phyloP scores from a whole-genome alignment of 352 stramenopile species.

The Thalassiosira exigua region DNA sequence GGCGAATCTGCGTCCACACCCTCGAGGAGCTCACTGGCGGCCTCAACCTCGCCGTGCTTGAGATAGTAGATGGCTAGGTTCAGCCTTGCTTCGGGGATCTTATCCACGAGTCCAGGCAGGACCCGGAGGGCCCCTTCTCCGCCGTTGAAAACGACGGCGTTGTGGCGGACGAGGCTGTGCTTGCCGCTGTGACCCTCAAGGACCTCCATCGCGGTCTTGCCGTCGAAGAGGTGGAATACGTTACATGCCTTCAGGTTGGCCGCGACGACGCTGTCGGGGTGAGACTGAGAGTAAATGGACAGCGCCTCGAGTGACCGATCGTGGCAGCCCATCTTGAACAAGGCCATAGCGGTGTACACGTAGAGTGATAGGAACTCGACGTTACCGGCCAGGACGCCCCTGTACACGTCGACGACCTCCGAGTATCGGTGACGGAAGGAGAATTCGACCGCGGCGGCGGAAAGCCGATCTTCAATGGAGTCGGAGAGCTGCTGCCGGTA shows the following conservation, averaged over 20 bases:
- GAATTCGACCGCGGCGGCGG: slow-evolving; percentile 95
- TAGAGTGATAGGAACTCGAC: slow-evolving; percentile 95
- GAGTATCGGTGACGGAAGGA: slow-evolving; percentile 90
- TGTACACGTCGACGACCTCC: slow-evolving; percentile 95
- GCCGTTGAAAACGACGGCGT: slow-evolving; percentile 95
- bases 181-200: slow-evolving; percentile 90
- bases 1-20: slow-evolving; percentile 92
- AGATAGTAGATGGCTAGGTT: slow-evolving; percentile 95
- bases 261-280: slow-evolving; percentile 89
- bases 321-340: slow-evolving; percentile 95
- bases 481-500: slow-evolving; percentile 92
- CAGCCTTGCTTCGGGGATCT: slow-evolving; percentile 92
- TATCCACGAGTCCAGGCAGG: slow-evolving; percentile 91
- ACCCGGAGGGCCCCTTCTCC: slow-evolving; percentile 92
- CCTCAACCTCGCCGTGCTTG: slow-evolving; percentile 89
- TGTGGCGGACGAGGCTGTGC: slow-evolving; percentile 95
- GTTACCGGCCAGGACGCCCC: slow-evolving; percentile 93
- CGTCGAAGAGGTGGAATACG: slow-evolving; percentile 96
- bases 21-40: slow-evolving; percentile 94
- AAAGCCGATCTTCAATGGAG: slow-evolving; percentile 93
- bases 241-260: slow-evolving; percentile 98
- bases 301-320: slow-evolving; percentile 97
- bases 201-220: slow-evolving; percentile 93
- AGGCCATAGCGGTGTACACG: slow-evolving; percentile 98
- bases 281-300: slow-evolving; percentile 89